Evolutionary conservation across 73 alveolate species (phyloP).

Genomic region (Stentor roeselii): DNA sequence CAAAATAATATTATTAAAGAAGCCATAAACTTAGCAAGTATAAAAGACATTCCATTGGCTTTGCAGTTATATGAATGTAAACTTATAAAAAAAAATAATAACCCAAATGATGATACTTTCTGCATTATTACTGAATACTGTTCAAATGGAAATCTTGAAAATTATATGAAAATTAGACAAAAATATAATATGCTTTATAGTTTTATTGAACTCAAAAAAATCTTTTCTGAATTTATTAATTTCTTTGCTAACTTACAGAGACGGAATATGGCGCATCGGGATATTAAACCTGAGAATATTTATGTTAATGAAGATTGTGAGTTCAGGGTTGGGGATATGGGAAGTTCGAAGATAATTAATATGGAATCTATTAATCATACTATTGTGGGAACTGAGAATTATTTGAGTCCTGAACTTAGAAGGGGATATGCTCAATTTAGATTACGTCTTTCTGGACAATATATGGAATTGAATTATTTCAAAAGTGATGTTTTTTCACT

Average conservation of each 20-base stretch:
- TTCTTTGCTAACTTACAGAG: neutral
- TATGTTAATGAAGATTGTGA: neutral
- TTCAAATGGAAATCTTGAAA: neutral
- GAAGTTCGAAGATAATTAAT: neutral
- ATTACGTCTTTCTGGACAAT: neutral
- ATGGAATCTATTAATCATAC: neutral
- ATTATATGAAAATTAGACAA: neutral
- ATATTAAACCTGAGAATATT: slow-evolving; percentile 10
- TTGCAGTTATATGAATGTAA: neutral
- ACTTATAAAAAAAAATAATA: too few relatives aligned
- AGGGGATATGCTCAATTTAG: neutral
- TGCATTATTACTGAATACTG: neutral
- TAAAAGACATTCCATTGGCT: neutral
- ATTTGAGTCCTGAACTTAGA: slow-evolving; percentile 9
- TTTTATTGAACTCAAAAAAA: neutral
- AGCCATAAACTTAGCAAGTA: neutral
- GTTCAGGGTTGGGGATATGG: neutral
- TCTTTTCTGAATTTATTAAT: neutral
- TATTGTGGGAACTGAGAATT: neutral
- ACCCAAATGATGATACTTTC: neutral
- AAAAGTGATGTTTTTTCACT: neutral
- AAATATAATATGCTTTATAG: too few relatives aligned
- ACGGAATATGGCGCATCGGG: neutral
- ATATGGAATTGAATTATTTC: neutral
- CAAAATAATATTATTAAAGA: neutral